Base-by-base conservation (phyloP, 78 protist genomes). In the Protostelium mycophagum region DNA sequence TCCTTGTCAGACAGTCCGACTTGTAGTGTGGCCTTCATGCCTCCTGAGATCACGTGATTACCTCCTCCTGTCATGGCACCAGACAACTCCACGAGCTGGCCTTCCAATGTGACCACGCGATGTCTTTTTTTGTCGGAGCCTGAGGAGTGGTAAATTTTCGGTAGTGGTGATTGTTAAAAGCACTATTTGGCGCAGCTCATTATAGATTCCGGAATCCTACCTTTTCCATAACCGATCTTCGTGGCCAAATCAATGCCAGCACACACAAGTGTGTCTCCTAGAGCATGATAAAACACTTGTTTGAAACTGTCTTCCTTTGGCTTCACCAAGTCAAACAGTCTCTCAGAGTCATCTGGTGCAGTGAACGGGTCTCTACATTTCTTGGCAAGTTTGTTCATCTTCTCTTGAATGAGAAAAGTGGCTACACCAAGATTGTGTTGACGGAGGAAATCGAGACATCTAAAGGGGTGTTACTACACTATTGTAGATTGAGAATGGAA, bases 61-160 rank as follows among this genome's bases (percentile, higher is more conserved):
- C 99, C 99, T 35, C 99, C 99, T 34, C 99, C 99, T 31, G 97
- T 88, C 99, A 99, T 99, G 31, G 99, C 96, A 28, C 99, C 99
- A 38, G 95, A 73, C 1, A 91, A 31, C 73, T 99, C 99, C 88
- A 99, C 95, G 36, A 99, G 87, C 34, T 96, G 91, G 28, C 99
- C 99, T 28, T 37, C 92, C 28, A 97, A 90, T 1, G 99, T 98
- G 34, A 99, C 99, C 1, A 99, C 99, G 37, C 99, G 98, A 34
- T 34, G 37, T 34, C 95, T 91, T 39, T 84, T 31, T 28, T 25
- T 34, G 1, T 90, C 94, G 1, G 28, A 89, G 1, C n/a, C 92
- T 86, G 85, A 5, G 37, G 29, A 16, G 1, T 37, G 36, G 85
- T 85, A 85, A 63, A 23, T 28, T 89, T 28, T 85, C 1, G 31